Conservation (phyloP, 164 flowering plant species). For the Sextonia rubra region DNA sequence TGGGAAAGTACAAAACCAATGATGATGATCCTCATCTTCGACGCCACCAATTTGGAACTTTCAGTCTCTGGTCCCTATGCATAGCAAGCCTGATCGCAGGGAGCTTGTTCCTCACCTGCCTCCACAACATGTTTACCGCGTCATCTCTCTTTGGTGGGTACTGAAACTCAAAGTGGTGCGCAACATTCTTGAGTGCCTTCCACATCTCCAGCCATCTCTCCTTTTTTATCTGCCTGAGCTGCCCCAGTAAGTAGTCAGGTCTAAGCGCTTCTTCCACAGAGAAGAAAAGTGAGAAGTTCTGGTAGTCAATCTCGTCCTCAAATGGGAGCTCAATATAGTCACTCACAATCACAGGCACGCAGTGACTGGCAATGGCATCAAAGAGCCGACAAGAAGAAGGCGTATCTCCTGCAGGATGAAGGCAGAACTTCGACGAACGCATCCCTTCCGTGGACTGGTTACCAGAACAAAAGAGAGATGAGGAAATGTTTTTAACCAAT, state of each 20-base stretch:
- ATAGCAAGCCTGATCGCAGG: constrained; percentile 60
- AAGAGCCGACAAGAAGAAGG: constrained; percentile 96
- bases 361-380: constrained; percentile 95
- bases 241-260: constrained; percentile 60
- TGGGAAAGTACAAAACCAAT: no score
- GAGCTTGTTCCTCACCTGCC: constrained; percentile 78
- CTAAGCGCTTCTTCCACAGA: constrained; percentile 66
- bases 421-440: constrained; percentile 91
- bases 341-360: constrained; percentile 95
- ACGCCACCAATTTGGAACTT: constrained; percentile 84
- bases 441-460: constrained; percentile 74
- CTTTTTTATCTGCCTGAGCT: constrained; percentile 60
- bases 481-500: not conserved
- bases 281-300: constrained; percentile 74
- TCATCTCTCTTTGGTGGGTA: constrained; percentile 77
- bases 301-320: constrained; percentile 87
- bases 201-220: constrained; percentile 87
- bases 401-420: constrained; percentile 95
- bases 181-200: constrained; percentile 55
- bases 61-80: constrained; percentile 67
- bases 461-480: constrained; percentile 1
- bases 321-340: constrained; percentile 89
- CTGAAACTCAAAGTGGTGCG: constrained; percentile 83
- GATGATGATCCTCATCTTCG: constrained; percentile 22
- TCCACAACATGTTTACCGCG: constrained; percentile 92